Evolutionary conservation across 805 yeast genomes (phyloP), one percentile per base, ranked within the genome.

Genomic region (Grigorovia humatica): DNA sequence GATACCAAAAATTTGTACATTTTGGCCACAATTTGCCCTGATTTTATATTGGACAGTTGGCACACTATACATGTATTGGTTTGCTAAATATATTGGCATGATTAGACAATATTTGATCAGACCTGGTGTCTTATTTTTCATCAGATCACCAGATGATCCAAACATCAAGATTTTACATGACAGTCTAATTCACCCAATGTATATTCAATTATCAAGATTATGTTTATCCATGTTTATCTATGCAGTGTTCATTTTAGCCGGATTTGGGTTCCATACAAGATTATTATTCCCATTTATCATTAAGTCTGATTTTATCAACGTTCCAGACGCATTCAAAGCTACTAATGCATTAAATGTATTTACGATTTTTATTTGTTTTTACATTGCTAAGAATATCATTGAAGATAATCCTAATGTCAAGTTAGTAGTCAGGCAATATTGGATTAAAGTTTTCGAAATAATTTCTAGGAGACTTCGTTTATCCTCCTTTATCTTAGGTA

Each of bases 141-240:
- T 93, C 54, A 78, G 96, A 59, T 88, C 96, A 20, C 96, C 96
- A 4, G 96, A 89, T 59, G 97, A 93, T 64, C 96, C 96, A 43
- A 85, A 87, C 59, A 82, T 88, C 46, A 80, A 91, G 57, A 78
- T 93, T 12, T 76, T 91, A 44, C 91, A 88, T 57, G 96, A 90
- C 63, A 93, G 96, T 1, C 68, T 93, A 50, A 83, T 85, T 52
- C 81, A 85, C 57, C 86, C 96, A 0, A 76, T 91, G 60, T 56
- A 68, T 9, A 70, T 83, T 46, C 97, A 93, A 64, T 55, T 90
- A 20, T 80, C 84, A 30, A 75, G 96, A 55, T 82, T 90, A 32
- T 74, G 74, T 2, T 67, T 88, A 29, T 85, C 95, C 30, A 91
- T 82, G 18, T 72, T 79, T 46, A 86, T 87, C 18, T 90, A 90